Conservation (phyloP, 2,329 filamentous ascomycete genomes). For the Fusarium gaditjirri region DNA sequence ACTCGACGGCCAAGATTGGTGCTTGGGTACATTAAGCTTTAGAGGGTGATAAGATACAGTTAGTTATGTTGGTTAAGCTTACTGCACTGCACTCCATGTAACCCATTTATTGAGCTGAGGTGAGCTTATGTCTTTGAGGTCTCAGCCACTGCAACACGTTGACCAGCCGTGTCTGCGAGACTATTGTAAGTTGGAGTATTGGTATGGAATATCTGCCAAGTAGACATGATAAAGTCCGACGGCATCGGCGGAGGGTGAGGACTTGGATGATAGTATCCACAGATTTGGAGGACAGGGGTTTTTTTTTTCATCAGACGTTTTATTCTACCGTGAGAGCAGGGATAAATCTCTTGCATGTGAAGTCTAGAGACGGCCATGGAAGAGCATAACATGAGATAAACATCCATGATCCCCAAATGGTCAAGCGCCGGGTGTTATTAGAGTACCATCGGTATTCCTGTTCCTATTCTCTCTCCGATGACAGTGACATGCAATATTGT, state of each 20-base stretch:
- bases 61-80: slow-evolving; percentile 9
- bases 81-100: background rate
- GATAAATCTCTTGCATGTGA: background rate
- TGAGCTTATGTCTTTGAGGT: slow-evolving; percentile 1
- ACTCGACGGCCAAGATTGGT: background rate
- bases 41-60: background rate
- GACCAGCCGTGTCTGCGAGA: no score
- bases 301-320: background rate
- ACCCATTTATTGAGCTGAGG: background rate
- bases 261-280: background rate
- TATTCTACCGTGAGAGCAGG: background rate
- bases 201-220: background rate
- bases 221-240: background rate
- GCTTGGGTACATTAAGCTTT: background rate
- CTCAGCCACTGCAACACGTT: background rate
- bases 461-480: slow-evolving; percentile 16
- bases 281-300: background rate
- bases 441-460: background rate
- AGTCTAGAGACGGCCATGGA: background rate
- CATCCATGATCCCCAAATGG: background rate
- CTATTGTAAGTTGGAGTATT: background rate
- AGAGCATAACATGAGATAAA: background rate
- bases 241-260: background rate
- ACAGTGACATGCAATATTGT: background rate
- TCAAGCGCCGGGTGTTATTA: background rate